A percentile compares a stretch with the other conserved stretches of the same genome.
These are phyloP conservation scores for Rhododendron kiyosumense DNA, from an alignment of 148 eudicot species.

Conservation along the genomic window DNA sequence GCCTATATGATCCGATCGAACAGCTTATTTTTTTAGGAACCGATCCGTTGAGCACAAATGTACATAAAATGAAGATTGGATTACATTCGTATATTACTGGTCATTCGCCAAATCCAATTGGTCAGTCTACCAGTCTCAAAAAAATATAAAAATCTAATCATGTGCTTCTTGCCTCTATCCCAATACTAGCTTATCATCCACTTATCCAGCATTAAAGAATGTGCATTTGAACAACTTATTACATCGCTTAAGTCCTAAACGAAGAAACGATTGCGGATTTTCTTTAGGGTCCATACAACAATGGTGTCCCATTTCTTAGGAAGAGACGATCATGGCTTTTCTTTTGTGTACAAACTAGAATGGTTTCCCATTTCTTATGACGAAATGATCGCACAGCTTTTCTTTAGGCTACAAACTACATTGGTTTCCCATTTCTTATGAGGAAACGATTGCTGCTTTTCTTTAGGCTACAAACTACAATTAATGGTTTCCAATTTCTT, in stretches of 20 bases:
- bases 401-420: too few relatives aligned
- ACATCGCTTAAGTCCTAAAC: background rate
- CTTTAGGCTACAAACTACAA: too few relatives aligned
- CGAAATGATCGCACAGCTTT: too few relatives aligned
- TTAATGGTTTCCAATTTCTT: too few relatives aligned
- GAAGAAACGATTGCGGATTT: background rate
- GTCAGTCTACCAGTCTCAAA: background rate
- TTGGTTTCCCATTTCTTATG: background rate
- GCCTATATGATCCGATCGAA: too few relatives aligned
- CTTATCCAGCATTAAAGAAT: too few relatives aligned
- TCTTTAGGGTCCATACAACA: background rate
- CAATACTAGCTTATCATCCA: background rate
- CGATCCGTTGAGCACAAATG: too few relatives aligned
- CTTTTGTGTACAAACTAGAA: too few relatives aligned
- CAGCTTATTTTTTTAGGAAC: too few relatives aligned
- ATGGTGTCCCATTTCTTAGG: background rate
- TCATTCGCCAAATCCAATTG: background rate
- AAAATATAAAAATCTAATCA: background rate
- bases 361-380: too few relatives aligned
- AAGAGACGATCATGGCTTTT: too few relatives aligned
- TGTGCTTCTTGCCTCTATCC: background rate
- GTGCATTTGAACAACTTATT: background rate
- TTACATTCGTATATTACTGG: background rate
- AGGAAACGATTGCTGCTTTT: too few relatives aligned
- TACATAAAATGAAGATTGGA: background rate